Evolutionary conservation across 331 rosid genomes (phyloP).

Genomic region (Rhamnella rubrinervis): DNA sequence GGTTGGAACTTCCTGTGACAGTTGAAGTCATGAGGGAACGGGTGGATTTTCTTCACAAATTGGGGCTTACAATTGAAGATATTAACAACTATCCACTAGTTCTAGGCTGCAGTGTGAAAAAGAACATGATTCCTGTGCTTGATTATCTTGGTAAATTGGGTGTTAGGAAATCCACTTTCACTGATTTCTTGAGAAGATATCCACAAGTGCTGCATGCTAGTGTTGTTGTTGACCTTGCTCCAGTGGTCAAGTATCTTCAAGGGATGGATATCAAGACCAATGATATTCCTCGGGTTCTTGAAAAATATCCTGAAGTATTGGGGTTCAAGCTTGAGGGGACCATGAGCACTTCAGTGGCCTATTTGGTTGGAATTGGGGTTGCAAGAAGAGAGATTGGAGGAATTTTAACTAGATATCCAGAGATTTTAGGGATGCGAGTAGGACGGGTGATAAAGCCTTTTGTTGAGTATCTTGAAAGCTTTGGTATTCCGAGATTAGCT

Average conservation of each 20-base stretch:
- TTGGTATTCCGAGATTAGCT: constrained; percentile 89
- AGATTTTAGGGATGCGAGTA: constrained; percentile 95
- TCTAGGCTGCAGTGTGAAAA: constrained; percentile 95
- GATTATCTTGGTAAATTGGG: constrained; percentile 98
- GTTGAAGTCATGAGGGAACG: constrained; percentile 96
- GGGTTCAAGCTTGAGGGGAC: constrained; percentile 99
- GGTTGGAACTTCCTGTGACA: constrained; percentile 94
- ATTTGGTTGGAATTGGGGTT: constrained; percentile 86
- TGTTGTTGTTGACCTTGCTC: constrained; percentile 89
- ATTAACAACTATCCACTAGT: constrained; percentile 92
- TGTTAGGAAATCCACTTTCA: constrained; percentile 77
- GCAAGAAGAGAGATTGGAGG: constrained; percentile 90
- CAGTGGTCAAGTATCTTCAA: constrained; percentile 84
- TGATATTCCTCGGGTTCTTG: constrained; percentile 88
- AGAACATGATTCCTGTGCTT: constrained; percentile 97
- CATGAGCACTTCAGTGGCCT: constrained; percentile 96
- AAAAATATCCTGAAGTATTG: constrained; percentile 82
- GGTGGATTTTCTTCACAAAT: constrained; percentile 76
- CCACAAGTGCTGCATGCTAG: constrained; percentile 98
- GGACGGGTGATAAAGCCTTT: constrained; percentile 86
- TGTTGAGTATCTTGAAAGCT: constrained; percentile 79
- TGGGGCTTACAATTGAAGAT: constrained; percentile 85
- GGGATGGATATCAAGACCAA: constrained; percentile 88
- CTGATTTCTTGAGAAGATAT: constrained; percentile 76
- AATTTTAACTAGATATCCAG: constrained; percentile 77